Evolutionary conservation across 2,329 filamentous ascomycete species (phyloP).

Genomic region (Nigrospora oryzae): DNA sequence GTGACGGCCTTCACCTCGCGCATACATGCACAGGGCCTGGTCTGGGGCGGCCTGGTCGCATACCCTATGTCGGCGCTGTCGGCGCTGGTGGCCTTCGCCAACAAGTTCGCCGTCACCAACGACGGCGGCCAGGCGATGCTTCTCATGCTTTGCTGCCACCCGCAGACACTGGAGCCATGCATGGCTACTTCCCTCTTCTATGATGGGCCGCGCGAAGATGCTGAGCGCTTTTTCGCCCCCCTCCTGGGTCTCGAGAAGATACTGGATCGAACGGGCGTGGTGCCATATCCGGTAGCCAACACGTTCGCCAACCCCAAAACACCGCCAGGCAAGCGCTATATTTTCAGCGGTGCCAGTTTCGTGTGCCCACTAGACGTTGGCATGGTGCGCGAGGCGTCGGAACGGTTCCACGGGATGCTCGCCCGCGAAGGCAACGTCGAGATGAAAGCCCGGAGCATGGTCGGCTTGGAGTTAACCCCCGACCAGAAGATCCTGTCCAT

Average conservation of each 20-base stretch:
- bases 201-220: conserved; percentile 1
- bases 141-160: conserved; percentile 15
- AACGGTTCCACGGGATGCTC: conserved; percentile 14
- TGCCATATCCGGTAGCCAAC: conserved; percentile 14
- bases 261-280: conserved; percentile 1
- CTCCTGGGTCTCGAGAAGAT: neutral
- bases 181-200: conserved; percentile 3
- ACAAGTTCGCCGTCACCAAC: conserved; percentile 15
- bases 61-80: conserved; percentile 14
- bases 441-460: conserved; percentile 18
- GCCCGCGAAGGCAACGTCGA: conserved; percentile 11
- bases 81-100: conserved; percentile 19
- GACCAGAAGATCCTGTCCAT: conserved; percentile 26
- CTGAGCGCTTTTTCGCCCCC: conserved; percentile 2
- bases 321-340: conserved; percentile 25
- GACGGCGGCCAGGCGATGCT: conserved; percentile 10
- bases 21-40: conserved; percentile 19
- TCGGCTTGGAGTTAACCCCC: conserved; percentile 33
- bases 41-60: conserved; percentile 20
- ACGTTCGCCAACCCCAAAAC: conserved; percentile 30
- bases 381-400: conserved; percentile 21
- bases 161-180: conserved; percentile 9
- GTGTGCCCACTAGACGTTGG: conserved; percentile 27
- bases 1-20: conserved; percentile 29
- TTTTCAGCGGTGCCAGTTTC: conserved; percentile 34